These are phyloP conservation scores for Fusarium acutatum DNA, from an alignment of 2,329 filamentous ascomycete species.

Conservation along the genomic window DNA sequence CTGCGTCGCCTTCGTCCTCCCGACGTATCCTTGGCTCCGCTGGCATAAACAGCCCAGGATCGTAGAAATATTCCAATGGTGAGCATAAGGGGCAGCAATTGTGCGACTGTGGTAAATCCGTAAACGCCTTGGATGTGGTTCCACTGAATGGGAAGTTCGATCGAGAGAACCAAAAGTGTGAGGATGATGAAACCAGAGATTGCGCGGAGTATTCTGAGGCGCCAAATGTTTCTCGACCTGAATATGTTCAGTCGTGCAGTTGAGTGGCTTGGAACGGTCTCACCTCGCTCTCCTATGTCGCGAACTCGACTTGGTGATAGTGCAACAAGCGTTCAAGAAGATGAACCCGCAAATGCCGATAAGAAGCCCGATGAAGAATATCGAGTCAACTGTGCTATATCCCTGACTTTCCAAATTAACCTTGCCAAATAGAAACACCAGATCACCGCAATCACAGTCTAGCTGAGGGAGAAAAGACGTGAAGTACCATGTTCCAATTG, in stretches of 20 bases:
- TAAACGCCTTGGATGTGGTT: slow-evolving; percentile 41
- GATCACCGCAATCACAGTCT: slow-evolving; percentile 39
- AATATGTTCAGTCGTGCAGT: not conserved
- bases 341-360: slow-evolving; percentile 35
- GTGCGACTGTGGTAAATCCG: slow-evolving; percentile 40
- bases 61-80: slow-evolving; percentile 42
- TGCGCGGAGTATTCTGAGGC: slow-evolving; percentile 32
- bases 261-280: not conserved
- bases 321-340: slow-evolving; percentile 39
- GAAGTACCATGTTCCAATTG: slow-evolving; percentile 47
- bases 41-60: slow-evolving; percentile 35
- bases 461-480: slow-evolving; percentile 37
- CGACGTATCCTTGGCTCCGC: not conserved
- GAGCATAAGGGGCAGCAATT: slow-evolving; percentile 46
- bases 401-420: slow-evolving; percentile 38
- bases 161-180: slow-evolving; percentile 41
- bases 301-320: slow-evolving; percentile 14
- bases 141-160: slow-evolving; percentile 48
- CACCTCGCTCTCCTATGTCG: slow-evolving; percentile 37
- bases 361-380: slow-evolving; percentile 44
- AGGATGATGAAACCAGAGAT: slow-evolving; percentile 39
- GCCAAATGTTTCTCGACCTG: slow-evolving; percentile 34
- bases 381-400: slow-evolving; percentile 43
- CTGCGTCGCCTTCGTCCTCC: not conserved
- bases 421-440: slow-evolving; percentile 46